Evolutionary conservation across 768 basidiomycete species (phyloP), one percentile per base, ranked within the genome.

Genomic region (Tulasnella sp.): DNA sequence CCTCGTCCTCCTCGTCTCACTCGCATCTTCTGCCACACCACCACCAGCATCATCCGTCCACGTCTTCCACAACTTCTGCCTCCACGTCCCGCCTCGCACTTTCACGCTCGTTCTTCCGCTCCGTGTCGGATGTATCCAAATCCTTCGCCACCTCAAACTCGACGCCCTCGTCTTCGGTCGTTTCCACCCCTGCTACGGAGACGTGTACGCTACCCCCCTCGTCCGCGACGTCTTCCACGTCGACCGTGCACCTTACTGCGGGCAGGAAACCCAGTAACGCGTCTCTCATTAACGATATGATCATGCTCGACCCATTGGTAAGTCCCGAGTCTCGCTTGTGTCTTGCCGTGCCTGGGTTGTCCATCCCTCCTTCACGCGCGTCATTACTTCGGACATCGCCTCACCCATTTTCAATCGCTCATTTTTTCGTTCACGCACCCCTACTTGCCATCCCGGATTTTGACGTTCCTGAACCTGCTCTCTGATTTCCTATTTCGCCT

Each of bases 31-130:
- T 39, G 16, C 70, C 35, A 5, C 35, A 35, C 20, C 26, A 37
- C 42, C 70, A 71, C 23, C 37, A 71, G 26, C 70, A 29, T n/a
- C 57, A 61, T 5, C 23, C 57, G 13, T 61, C 57, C 23, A 61
- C 23, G 5, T 74, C 73, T 39, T 32, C 55, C 18, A 16, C n/a
- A 1, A 61, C 23, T 61, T 74, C 73, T 35, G 18, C 55, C 13
- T 37, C 57, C 23, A 61, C 23, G 11, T 51, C 48, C 5, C 35
- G 48, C 16, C 74, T 39, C 20, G 46, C 74, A 23, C 51, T 75
- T 18, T 75, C 74, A 23, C 74, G 74, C n/a, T 57, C 55, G 51
- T 75, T 75, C 74, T 75, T 75, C 51, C 46, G 74, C 46, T 75
- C 74, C 51, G 74, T 57, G 9, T 44, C 55, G 74, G 74, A 75